A percentile compares a stretch with the other conserved stretches of the same genome.
phyloP scores from a whole-genome alignment of 805 yeast genomes.

The Schwanniomyces yamadae region DNA sequence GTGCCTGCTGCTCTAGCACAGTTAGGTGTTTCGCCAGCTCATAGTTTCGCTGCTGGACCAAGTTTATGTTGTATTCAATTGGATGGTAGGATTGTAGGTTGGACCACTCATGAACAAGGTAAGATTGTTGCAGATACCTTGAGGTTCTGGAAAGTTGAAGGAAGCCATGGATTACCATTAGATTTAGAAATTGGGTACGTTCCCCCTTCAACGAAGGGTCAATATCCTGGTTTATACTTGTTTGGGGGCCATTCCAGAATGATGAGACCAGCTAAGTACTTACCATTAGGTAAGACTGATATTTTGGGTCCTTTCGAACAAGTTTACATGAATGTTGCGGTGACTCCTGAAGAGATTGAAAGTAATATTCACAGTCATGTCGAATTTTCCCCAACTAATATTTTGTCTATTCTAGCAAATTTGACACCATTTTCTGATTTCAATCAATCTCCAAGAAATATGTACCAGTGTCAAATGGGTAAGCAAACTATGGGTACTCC shows the following conservation, averaged over 20 bases:
- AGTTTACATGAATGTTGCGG: conserved; percentile 95
- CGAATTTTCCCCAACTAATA: conserved; percentile 92
- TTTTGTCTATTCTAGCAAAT: conserved; percentile 91
- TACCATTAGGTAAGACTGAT: conserved; percentile 81
- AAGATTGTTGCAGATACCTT: conserved; percentile 82
- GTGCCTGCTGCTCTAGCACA: conserved; percentile 65
- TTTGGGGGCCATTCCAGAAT: conserved; percentile 93
- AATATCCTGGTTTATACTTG: conserved; percentile 91
- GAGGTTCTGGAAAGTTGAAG: conserved; percentile 90
- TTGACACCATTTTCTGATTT: conserved; percentile 97
- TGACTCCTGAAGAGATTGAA: conserved; percentile 86
- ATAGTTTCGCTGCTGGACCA: conserved; percentile 85
- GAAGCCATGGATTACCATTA: conserved; percentile 71
- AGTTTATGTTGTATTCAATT: conserved; percentile 84
- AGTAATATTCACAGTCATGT: conserved; percentile 84
- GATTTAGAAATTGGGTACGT: conserved; percentile 93
- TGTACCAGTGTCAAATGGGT: conserved; percentile 99
- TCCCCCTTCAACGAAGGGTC: conserved; percentile 94
- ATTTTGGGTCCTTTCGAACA: conserved; percentile 97
- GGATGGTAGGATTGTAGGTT: conserved; percentile 90
- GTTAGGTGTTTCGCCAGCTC: conserved; percentile 81
- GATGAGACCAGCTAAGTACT: conserved; percentile 92
- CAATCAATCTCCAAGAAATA: conserved; percentile 98
- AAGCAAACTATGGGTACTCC: conserved; percentile 99
- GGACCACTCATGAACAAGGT: conserved; percentile 91